Evolutionary conservation across 2,329 filamentous ascomycete species (phyloP).

Genomic region (Incumbomyces lentus): DNA sequence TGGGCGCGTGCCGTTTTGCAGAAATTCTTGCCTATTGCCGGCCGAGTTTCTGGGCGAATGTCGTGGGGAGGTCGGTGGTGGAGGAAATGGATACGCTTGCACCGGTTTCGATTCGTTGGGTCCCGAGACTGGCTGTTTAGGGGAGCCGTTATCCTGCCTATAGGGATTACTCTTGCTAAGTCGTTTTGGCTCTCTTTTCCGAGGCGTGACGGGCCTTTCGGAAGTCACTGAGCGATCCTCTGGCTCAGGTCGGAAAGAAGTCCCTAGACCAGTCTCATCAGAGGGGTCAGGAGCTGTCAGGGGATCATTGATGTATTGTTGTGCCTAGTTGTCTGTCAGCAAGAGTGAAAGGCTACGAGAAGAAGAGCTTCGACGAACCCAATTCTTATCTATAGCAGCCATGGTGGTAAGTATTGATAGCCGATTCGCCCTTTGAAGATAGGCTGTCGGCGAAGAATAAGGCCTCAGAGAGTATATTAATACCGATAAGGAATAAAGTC

Average conservation of each 20-base stretch:
- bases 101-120: constrained; percentile 1
- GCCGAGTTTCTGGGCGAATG: constrained; percentile 12
- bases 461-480: no score
- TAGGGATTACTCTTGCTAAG: constrained; percentile 20
- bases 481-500: no score
- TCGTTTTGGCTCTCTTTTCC: constrained; percentile 4
- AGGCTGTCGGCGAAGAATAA: neutral
- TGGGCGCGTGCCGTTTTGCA: constrained; percentile 9
- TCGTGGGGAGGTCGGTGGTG: constrained; percentile 45
- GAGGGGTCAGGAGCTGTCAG: constrained; percentile 57
- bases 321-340: constrained; percentile 40
- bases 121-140: constrained; percentile 4
- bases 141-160: constrained; percentile 2
- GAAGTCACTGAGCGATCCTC: constrained; percentile 1
- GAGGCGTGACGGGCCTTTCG: constrained; percentile 9
- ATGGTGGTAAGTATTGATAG: constrained; percentile 15
- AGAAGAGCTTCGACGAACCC: constrained; percentile 29
- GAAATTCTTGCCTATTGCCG: constrained; percentile 15
- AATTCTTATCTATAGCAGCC: constrained; percentile 38
- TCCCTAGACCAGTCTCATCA: constrained; percentile 56
- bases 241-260: constrained; percentile 35
- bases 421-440: neutral
- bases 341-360: neutral
- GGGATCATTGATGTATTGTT: constrained; percentile 58
- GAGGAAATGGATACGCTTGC: constrained; percentile 39